Base-by-base conservation (phyloP, 2,329 filamentous ascomycete genomes). In the Arthroderma sp. region DNA sequence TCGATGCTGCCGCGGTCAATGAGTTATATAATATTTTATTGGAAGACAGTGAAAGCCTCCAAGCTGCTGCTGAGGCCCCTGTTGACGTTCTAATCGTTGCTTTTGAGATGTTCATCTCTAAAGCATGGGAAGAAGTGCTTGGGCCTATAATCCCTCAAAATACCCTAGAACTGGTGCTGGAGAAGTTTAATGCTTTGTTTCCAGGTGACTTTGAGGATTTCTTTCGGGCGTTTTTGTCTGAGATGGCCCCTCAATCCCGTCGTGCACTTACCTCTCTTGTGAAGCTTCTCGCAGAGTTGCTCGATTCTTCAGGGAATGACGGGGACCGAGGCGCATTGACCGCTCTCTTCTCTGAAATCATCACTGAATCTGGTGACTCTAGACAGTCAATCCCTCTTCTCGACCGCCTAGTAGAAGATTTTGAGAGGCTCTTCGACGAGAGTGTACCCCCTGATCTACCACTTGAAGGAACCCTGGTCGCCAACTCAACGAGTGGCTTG, bases 241-340 rank as follows among this genome's bases (percentile, higher is more conserved):
- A 73, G 7, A 68, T 78, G 53, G 65, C 69, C 4, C 73, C 74
- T 15, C 75, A 78, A 47, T 79, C 78, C 48, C 74, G 76, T 51
- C 77, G 88, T 49, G 87, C 88, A 1, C 85, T 95, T 52, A 82
- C 83, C 33, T 78, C 83, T 1, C 75, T 94, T 42, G 81, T 95
- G 57, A 89, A 86, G 56, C 72, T 96, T 30, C 71, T 96, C 27
- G 84, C 86, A 1, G 86, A 94, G 57, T 69, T 96, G 29, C 74
- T 95, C 5, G 87, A 94, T 51, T 87, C 86, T 2, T 94, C 87
- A 53, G 82, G 82, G 42, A 94, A 94, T 55, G 89, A 95, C 58
- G 83, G 86, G 30, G 89, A 95, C 59, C 77, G 88, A 40, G 89
- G 89, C 40, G 84, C 86, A 22, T 66, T 96, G 54, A 95, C 87